These are phyloP conservation scores for Nicotiana knightiana DNA, from an alignment of 257 asterid species.

Conservation along the genomic window DNA sequence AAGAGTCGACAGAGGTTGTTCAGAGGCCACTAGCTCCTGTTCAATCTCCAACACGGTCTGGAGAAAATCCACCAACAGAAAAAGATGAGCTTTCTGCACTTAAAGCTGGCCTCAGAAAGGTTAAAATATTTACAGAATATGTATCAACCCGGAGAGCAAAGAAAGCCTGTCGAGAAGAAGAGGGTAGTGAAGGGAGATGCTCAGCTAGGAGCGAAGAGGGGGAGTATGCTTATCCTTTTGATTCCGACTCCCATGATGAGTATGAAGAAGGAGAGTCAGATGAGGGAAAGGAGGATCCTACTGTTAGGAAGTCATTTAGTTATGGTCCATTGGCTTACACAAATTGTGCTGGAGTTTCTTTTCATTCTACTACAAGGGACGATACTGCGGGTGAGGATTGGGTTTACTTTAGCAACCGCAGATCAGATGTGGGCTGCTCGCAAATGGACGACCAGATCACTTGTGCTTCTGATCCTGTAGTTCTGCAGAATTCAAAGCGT, in stretches of 20 bases:
- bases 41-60: constrained; percentile 44
- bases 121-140: constrained; percentile 67
- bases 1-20: constrained; percentile 42
- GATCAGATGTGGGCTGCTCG: constrained; percentile 61
- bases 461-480: constrained; percentile 36
- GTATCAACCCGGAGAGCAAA: constrained; percentile 78
- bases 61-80: constrained; percentile 47
- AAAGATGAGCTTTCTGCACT: constrained; percentile 91
- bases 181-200: constrained; percentile 65
- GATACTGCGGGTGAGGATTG: constrained; percentile 64
- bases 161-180: constrained; percentile 81
- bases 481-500: constrained; percentile 52
- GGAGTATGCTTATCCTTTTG: constrained; percentile 72
- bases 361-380: constrained; percentile 43
- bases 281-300: constrained; percentile 48
- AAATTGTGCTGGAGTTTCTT: constrained; percentile 61
- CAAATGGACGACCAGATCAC: constrained; percentile 32
- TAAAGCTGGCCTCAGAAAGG: constrained; percentile 84
- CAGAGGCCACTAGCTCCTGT: constrained; percentile 45
- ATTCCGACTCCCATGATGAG: constrained; percentile 65
- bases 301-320: constrained; percentile 77
- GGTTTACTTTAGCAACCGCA: constrained; percentile 87
- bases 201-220: constrained; percentile 86
- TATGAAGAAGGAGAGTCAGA: constrained; percentile 74
- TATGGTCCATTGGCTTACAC: constrained; percentile 82